A percentile compares a stretch with the other conserved stretches of the same genome.
Evolutionary conservation across 2,329 filamentous ascomycete species (phyloP).

Genomic region (Cephalotrichum gorgonifer): DNA sequence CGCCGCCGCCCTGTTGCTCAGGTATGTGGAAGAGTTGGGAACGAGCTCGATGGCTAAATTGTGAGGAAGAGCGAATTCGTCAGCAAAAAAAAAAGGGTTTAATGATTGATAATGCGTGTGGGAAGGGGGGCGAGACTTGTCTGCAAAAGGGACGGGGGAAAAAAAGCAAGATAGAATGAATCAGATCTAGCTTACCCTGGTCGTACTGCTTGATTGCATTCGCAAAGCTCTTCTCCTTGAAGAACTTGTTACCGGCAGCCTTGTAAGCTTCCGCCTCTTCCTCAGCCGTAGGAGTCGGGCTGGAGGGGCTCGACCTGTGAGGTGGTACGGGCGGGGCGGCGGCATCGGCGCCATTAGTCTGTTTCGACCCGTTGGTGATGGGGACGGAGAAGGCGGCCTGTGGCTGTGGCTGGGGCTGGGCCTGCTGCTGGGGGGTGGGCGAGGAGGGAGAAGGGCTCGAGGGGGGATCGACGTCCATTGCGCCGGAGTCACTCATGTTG

Average conservation of each 20-base stretch:
- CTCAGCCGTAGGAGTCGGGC: constrained; percentile 39
- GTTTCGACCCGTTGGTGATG: constrained; percentile 35
- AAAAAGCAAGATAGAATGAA: background rate
- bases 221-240: constrained; percentile 85
- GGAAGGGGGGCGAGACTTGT: no score
- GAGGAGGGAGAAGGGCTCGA: constrained; percentile 40
- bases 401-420: constrained; percentile 28
- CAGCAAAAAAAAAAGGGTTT: constrained; percentile 6
- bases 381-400: constrained; percentile 40
- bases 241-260: constrained; percentile 87
- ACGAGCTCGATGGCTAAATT: constrained; percentile 78
- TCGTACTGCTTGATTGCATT: constrained; percentile 89
- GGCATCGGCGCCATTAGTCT: constrained; percentile 26
- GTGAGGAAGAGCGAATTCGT: constrained; percentile 5
- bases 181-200: constrained; percentile 58
- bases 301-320: constrained; percentile 55
- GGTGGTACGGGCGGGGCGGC: constrained; percentile 49
- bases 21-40: constrained; percentile 76
- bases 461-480: constrained; percentile 71
- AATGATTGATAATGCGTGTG: no score
- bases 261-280: constrained; percentile 90
- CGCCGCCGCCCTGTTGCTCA: constrained; percentile 90
- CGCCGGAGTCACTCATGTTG: constrained; percentile 49
- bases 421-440: constrained; percentile 29
- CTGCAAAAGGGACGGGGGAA: background rate